A percentile compares a stretch with the other conserved stretches of the same genome.
These are phyloP conservation scores for Astraeus odoratus DNA, from an alignment of 768 basidiomycete species.

Conservation along the genomic window DNA sequence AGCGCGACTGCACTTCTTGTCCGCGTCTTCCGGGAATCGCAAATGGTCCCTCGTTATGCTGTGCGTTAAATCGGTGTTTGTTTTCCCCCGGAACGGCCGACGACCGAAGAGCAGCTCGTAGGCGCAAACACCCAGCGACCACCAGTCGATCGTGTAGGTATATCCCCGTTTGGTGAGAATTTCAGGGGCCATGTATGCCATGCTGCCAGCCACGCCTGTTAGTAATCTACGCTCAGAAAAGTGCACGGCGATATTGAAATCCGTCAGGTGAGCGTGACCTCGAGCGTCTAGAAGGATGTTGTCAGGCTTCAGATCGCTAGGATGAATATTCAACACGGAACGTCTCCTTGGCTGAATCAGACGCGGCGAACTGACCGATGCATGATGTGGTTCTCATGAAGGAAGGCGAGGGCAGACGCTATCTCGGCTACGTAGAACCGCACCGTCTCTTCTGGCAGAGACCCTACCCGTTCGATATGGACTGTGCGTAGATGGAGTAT, in stretches of 20 bases:
- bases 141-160: conserved; percentile 92
- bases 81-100: conserved; percentile 88
- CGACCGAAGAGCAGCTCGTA: conserved; percentile 91
- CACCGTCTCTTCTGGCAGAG: conserved; percentile 69
- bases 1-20: conserved; percentile 64
- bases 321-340: not conserved
- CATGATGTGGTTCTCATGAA: conserved; percentile 92
- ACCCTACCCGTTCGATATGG: conserved; percentile 78
- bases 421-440: conserved; percentile 88
- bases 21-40: conserved; percentile 87
- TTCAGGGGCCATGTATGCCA: conserved; percentile 98
- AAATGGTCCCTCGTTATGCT: conserved; percentile 85
- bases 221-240: conserved; percentile 79
- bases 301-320: conserved; percentile 92
- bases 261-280: conserved; percentile 94
- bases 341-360: not conserved
- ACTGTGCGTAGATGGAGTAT: conserved; percentile 39
- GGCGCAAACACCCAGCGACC: conserved; percentile 91
- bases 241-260: conserved; percentile 99
- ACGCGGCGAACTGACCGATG: conserved; percentile 92
- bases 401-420: conserved; percentile 78
- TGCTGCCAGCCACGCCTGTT: conserved; percentile 92
- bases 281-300: conserved; percentile 94
- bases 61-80: conserved; percentile 88
- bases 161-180: conserved; percentile 92